These are phyloP conservation scores for Trichomonascaceae sp. DNA, from an alignment of 1,139 yeast species.

Conservation along the genomic window DNA sequence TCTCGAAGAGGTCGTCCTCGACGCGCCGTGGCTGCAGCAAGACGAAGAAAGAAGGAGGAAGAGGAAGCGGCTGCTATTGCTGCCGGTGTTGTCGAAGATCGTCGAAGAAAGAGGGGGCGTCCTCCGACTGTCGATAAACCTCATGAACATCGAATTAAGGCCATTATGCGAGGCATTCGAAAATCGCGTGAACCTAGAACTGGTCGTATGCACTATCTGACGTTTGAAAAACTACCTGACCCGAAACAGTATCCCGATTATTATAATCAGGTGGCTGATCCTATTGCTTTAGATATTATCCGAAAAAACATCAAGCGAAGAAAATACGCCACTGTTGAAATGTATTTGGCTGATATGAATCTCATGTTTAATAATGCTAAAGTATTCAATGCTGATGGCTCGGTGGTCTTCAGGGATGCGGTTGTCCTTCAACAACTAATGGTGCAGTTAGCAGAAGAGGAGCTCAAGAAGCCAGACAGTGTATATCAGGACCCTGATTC, in stretches of 20 bases:
- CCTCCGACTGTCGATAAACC: slow-evolving; percentile 96
- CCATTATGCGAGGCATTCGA: slow-evolving; percentile 73
- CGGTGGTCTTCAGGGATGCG: slow-evolving; percentile 56
- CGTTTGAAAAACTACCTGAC: slow-evolving; percentile 83
- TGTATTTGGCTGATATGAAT: slow-evolving; percentile 69
- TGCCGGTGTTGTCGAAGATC: slow-evolving; percentile 35
- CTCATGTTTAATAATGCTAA: slow-evolving; percentile 72
- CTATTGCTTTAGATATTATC: slow-evolving; percentile 77
- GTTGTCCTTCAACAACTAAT: slow-evolving; percentile 56
- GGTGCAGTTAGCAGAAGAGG: slow-evolving; percentile 56
- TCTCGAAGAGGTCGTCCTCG: slow-evolving; percentile 25
- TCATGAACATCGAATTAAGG: slow-evolving; percentile 85
- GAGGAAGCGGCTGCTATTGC: slow-evolving; percentile 21
- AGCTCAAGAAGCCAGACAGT: slow-evolving; percentile 73
- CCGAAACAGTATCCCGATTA: slow-evolving; percentile 59
- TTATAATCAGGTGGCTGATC: slow-evolving; percentile 56
- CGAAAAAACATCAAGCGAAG: slow-evolving; percentile 81
- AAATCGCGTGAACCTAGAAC: slow-evolving; percentile 57
- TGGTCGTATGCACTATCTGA: slow-evolving; percentile 44
- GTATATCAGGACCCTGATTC: slow-evolving; percentile 63
- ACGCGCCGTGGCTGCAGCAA: slow-evolving; percentile 21
- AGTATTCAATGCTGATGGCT: slow-evolving; percentile 53
- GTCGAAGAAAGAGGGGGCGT: slow-evolving; percentile 78
- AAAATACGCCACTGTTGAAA: slow-evolving; percentile 69
- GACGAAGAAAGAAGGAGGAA: slow-evolving; percentile 22